Base-by-base conservation (phyloP, 2,329 filamentous ascomycete species). In the Allantophomopsis lycopodina region DNA sequence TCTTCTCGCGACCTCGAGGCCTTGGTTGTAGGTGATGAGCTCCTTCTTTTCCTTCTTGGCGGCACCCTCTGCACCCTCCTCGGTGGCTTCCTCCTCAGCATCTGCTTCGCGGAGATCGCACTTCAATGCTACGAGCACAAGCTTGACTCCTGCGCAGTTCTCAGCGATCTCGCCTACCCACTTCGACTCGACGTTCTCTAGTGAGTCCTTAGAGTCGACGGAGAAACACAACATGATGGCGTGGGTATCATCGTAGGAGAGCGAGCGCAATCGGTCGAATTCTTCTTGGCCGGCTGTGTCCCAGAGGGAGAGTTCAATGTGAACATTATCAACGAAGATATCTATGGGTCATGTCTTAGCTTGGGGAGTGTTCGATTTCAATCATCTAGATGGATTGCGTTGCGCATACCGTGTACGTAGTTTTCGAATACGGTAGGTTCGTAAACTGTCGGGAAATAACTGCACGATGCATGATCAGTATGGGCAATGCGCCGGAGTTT, bases 171-270 rank as follows among this genome's bases (percentile, higher is more conserved):
- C 91, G 46, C 85, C 83, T 5, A 95, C 85, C 91, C 91, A 98
- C 65, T 98, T 98, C 51, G 85, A 89, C 61, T 94, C 87, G 45
- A 98, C 87, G 73, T 98, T 98, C 61, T 98, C 91, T 45, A 98
- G 76, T 3, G 88, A 95, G 61, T 95, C 88, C 50, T 83, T 86
- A 58, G 85, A 94, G 63, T 98, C 91, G 58, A 96, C 84, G 53
- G 84, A 91, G 65, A 96, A 98, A 69, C 91, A 98, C 50, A 98
- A 83, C 83, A 98, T 95, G 54, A 98, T 94, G 35, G 93, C 79
- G 57, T 98, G 91, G 39, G 91, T 98, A 58, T 98, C 91, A 49
- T 80, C 91, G 62, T 98, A 98, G 37, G 88, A 95, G 40, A 98
- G 76, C 47, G 87, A 94, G 55, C 91, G 83, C 61, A 98, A 66